phyloP scores from a whole-genome alignment of 352 stramenopile species.

The Phytophthora cryptogea region DNA sequence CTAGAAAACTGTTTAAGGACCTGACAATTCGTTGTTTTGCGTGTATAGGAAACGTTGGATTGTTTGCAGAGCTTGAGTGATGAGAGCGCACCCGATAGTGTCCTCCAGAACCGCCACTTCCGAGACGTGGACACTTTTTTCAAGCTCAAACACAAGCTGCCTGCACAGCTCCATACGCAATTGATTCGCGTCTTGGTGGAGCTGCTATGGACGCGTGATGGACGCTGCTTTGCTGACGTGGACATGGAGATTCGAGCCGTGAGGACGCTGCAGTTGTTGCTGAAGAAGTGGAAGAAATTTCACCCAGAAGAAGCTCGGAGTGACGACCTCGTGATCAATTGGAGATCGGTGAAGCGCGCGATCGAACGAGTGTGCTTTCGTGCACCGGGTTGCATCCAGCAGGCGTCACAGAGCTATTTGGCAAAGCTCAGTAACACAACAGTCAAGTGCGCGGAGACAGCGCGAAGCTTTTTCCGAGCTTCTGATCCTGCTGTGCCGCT shows the following conservation, averaged over 20 bases:
- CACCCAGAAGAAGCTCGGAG: slow-evolving; percentile 3
- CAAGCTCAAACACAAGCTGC: slow-evolving; percentile 68
- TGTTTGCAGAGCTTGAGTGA: slow-evolving; percentile 36
- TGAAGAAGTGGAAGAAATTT: slow-evolving; percentile 61
- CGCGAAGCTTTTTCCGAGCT: slow-evolving; percentile 49
- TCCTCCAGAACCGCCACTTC: slow-evolving; percentile 65
- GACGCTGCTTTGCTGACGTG: slow-evolving; percentile 48
- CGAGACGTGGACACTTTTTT: slow-evolving; percentile 60
- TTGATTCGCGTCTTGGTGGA: slow-evolving; percentile 53
- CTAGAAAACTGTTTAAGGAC: not conserved
- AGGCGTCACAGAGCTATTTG: slow-evolving; percentile 45
- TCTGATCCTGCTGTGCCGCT: slow-evolving; percentile 33
- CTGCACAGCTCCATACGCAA: slow-evolving; percentile 38
- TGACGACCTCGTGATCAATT: slow-evolving; percentile 47
- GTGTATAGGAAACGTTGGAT: slow-evolving; percentile 44
- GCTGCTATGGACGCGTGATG: slow-evolving; percentile 54
- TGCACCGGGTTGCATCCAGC: slow-evolving; percentile 34
- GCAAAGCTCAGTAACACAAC: slow-evolving; percentile 41
- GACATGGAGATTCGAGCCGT: slow-evolving; percentile 56
- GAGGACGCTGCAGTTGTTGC: slow-evolving; percentile 44
- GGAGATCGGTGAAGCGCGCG: slow-evolving; percentile 44
- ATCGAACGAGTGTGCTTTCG: slow-evolving; percentile 64
- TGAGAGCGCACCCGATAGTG: not conserved
- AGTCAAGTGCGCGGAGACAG: slow-evolving; percentile 55
- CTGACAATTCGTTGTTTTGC: not conserved